Percentiles rank a stretch among this genome's conserved stretches.
Evolutionary conservation across 1,284 basidiomycete genomes (phyloP).

Genomic region (Erythrobasidium hasegawianum): DNA sequence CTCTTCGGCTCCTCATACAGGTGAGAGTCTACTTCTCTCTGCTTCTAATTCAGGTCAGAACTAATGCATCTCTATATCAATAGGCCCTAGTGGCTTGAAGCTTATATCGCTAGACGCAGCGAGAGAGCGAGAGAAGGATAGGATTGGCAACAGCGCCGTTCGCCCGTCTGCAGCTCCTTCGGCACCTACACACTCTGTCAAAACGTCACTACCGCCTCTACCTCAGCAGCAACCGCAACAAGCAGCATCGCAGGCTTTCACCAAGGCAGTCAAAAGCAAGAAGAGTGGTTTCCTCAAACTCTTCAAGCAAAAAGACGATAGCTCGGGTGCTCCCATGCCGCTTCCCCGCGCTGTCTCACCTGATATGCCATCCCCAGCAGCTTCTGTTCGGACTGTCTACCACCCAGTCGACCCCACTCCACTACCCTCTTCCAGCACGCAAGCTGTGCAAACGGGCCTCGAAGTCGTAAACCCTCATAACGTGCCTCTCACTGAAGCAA

Average conservation of each 20-base stretch:
- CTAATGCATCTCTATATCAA: too few species aligned
- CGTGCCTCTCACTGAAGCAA: conserved; percentile 4
- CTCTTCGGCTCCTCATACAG: background rate
- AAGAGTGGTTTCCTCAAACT: conserved; percentile 37
- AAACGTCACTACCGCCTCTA: background rate
- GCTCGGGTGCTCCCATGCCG: background rate
- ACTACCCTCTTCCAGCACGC: background rate
- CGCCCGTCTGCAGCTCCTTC: background rate
- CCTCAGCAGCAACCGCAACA: background rate
- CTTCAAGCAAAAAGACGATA: conserved; percentile 30
- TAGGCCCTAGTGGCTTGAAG: conserved; percentile 25
- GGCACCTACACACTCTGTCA: background rate
- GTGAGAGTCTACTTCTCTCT: background rate
- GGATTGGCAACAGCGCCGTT: background rate
- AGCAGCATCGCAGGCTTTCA: background rate
- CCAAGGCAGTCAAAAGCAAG: conserved; percentile 32
- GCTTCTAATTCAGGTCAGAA: too few species aligned
- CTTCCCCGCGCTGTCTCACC: background rate
- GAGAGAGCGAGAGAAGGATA: conserved; percentile 17
- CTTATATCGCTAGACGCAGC: conserved; percentile 20
- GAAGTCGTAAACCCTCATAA: background rate
- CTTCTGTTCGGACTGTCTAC: background rate
- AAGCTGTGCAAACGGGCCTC: background rate
- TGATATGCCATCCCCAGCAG: conserved; percentile 5
- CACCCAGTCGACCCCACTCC: background rate